phyloP scores from a whole-genome alignment of 169 alveolate species.

The Plasmodium knowlesi region DNA sequence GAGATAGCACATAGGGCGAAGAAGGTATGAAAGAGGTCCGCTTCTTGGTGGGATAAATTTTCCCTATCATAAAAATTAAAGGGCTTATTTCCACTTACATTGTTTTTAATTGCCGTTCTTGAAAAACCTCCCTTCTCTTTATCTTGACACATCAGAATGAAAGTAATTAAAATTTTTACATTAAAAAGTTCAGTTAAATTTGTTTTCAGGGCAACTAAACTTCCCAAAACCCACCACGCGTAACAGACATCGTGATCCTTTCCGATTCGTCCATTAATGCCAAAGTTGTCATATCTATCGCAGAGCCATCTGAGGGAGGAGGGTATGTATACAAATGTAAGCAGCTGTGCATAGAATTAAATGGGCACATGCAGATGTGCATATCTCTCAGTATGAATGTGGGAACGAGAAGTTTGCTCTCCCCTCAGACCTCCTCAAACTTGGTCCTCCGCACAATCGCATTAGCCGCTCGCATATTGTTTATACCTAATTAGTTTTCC shows the following conservation, averaged over 20 bases:
- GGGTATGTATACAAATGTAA: not conserved
- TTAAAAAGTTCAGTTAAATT: conserved; percentile 25
- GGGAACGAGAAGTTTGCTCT: not conserved
- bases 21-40: conserved; percentile 51
- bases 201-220: conserved; percentile 49
- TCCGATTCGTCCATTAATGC: conserved; percentile 82
- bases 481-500: conserved; percentile 17
- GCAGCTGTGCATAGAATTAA: not conserved
- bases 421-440: not conserved
- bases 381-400: not conserved
- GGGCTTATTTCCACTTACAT: not conserved
- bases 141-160: conserved; percentile 56
- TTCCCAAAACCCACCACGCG: conserved; percentile 83
- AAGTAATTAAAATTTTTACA: conserved; percentile 38
- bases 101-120: conserved; percentile 18
- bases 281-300: conserved; percentile 61
- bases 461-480: not conserved
- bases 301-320: conserved; percentile 59
- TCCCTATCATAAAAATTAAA: conserved; percentile 18
- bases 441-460: not conserved
- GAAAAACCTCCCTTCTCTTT: conserved; percentile 58
- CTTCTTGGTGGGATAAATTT: conserved; percentile 12
- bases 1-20: conserved; percentile 61
- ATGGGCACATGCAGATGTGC: not conserved
- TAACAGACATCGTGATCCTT: conserved; percentile 83